Evolutionary conservation across 2,329 filamentous ascomycete genomes (phyloP), one percentile per base, ranked within the genome.

Genomic region (Penicillium griseofulvum): DNA sequence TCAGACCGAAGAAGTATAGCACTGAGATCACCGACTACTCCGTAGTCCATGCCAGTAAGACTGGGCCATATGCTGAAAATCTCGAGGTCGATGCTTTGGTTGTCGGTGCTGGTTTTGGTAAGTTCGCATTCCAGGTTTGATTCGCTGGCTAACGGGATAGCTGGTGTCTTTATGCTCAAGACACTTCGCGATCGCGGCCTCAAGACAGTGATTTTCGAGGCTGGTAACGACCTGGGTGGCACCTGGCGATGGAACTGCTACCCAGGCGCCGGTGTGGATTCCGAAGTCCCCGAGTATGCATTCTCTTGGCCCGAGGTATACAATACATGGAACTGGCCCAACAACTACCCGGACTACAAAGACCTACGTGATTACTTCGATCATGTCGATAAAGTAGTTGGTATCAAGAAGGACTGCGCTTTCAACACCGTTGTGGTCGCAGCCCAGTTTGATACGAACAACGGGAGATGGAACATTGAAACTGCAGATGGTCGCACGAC

Each of bases 91-190:
- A 71, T 58, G 67, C 60, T 17, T 59, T 69, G 24, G 58, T 64
- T 49, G 63, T 71, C 7, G 69, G 69, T 49, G 68, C 65, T 12
- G 68, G 69, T 9, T 67, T 68, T 49, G 60, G 64, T 52, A 45
- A 37, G 57, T 41, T 19, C 10, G 5, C 5, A 17, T 9, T 39
- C 26, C 29, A 43, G 1, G 26, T n/a, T 50, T 8, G 14, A 9
- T 45, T 1, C 34, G 29, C 36, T n/a, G 94, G 90, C 96, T 70
- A 78, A 83, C 61, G 90, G 97, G 11, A 37, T 31, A 58, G 56
- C 56, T 12, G 55, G 57, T 9, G 8, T 55, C 2, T 58, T 55
- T 38, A 52, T 52, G 45, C 57, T 59, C 19, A 57, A 55, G 37
- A 50, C 43, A 1, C 55, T 59, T 19, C 57, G 57, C 5, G 51